Evolutionary conservation across 75 land plant genomes (phyloP).

Genomic region (Selaginella moellendorffii): DNA sequence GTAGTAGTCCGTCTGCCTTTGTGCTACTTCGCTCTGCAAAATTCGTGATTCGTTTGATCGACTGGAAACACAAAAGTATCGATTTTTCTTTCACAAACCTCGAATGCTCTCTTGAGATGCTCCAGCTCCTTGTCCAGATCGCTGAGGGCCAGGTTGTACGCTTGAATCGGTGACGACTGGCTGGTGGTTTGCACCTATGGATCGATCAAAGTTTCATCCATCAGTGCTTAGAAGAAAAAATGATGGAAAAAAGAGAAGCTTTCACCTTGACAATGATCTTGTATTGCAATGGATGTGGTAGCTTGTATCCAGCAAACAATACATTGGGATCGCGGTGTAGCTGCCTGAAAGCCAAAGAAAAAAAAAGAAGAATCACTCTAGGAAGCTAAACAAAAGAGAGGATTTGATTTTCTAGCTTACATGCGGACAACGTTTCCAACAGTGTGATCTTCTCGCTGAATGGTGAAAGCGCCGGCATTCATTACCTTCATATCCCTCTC

Average conservation of each 20-base stretch:
- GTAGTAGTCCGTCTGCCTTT: not conserved
- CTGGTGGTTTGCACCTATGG: slow-evolving; percentile 79
- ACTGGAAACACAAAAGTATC: too few relatives aligned
- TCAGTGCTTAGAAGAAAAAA: not conserved
- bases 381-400: too few relatives aligned
- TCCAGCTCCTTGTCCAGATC: slow-evolving; percentile 89
- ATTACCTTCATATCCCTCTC: slow-evolving; percentile 93
- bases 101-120: slow-evolving; percentile 49
- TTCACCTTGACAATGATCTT: slow-evolving; percentile 78
- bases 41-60: not conserved
- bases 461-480: slow-evolving; percentile 82
- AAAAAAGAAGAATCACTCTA: slow-evolving; percentile 8
- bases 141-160: slow-evolving; percentile 77
- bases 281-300: slow-evolving; percentile 97
- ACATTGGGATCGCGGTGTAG: slow-evolving; percentile 85
- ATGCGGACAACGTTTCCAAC: slow-evolving; percentile 89
- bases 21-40: not conserved
- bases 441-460: slow-evolving; percentile 92
- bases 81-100: slow-evolving; percentile 26
- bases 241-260: slow-evolving; percentile 8
- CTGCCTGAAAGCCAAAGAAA: slow-evolving; percentile 44
- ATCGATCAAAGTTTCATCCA: not conserved
- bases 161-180: slow-evolving; percentile 93
- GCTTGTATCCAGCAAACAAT: slow-evolving; percentile 92
- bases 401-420: too few relatives aligned